Evolutionary conservation across 495 filamentous ascomycete species (phyloP).

Genomic region (Daldinia grandis): DNA sequence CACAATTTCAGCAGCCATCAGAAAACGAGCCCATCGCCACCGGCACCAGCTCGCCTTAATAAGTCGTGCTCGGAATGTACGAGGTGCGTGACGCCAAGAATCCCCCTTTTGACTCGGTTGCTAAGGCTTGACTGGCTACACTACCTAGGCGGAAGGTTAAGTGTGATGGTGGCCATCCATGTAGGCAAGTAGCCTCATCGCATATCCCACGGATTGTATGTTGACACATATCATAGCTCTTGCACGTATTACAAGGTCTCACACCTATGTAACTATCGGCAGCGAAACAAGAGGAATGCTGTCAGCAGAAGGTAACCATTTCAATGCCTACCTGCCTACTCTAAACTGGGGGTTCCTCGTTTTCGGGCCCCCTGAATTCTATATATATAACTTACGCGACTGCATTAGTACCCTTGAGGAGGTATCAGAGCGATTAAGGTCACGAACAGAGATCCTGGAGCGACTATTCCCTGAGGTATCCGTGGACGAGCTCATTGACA

Average conservation of each 20-base stretch:
- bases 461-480: conserved; percentile 26
- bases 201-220: neutral
- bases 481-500: conserved; percentile 35
- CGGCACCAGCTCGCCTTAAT: conserved; percentile 38
- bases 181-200: conserved; percentile 27
- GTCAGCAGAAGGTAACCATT: conserved; percentile 40
- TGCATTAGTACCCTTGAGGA: conserved; percentile 33
- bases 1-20: conserved; percentile 40
- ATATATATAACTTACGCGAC: conserved; percentile 8
- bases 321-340: neutral
- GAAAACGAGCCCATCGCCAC: conserved; percentile 36
- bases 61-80: conserved; percentile 42
- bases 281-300: conserved; percentile 41
- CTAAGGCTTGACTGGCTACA: conserved; percentile 22
- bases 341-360: too few relatives aligned
- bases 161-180: conserved; percentile 44
- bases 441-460: conserved; percentile 28
- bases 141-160: conserved; percentile 43
- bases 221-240: conserved; percentile 26
- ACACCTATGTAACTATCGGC: conserved; percentile 40
- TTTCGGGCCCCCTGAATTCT: neutral
- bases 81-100: conserved; percentile 32
- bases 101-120: conserved; percentile 10
- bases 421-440: conserved; percentile 31
- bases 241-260: conserved; percentile 41